Evolutionary conservation across 345 rosid species (phyloP).

Genomic region (Bruguiera parviflora): DNA sequence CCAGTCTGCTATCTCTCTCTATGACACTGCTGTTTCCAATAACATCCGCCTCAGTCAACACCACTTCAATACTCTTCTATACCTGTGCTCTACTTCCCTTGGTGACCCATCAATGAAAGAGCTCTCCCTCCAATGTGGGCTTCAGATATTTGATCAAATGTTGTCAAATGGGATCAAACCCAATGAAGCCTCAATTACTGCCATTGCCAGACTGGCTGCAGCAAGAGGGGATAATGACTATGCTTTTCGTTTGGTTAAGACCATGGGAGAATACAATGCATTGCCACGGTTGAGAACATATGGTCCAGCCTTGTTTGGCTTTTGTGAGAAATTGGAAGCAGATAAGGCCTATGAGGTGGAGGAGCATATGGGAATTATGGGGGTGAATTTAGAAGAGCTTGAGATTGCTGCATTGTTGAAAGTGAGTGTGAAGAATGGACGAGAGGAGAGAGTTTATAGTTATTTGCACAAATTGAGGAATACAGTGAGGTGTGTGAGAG

Average conservation of each 20-base stretch:
- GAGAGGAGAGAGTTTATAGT: slow-evolving; percentile 52
- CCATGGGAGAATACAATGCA: slow-evolving; percentile 42
- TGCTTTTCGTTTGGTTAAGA: slow-evolving; percentile 61
- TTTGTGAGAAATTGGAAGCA: slow-evolving; percentile 60
- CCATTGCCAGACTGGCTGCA: slow-evolving; percentile 63
- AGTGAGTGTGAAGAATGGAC: slow-evolving; percentile 57
- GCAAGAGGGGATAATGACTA: slow-evolving; percentile 69
- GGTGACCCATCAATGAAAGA: slow-evolving; percentile 33
- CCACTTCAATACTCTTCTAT: slow-evolving; percentile 64
- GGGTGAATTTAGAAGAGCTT: slow-evolving; percentile 58
- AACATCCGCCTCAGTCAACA: slow-evolving; percentile 47
- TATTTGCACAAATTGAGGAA: slow-evolving; percentile 76
- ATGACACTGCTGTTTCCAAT: slow-evolving; percentile 42
- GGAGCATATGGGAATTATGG: slow-evolving; percentile 53
- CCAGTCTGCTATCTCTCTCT: slow-evolving; percentile 58
- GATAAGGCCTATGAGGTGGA: slow-evolving; percentile 77
- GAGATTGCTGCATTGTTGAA: slow-evolving; percentile 65
- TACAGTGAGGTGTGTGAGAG: slow-evolving; percentile 50
- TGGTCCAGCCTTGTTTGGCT: slow-evolving; percentile 68
- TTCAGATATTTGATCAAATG: slow-evolving; percentile 59
- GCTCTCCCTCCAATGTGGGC: slow-evolving; percentile 41
- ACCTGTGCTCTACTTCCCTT: slow-evolving; percentile 58
- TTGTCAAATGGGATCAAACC: slow-evolving; percentile 41
- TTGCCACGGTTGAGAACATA: slow-evolving; percentile 71
- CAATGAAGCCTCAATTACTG: slow-evolving; percentile 68